Evolutionary conservation across 805 yeast species (phyloP).

Genomic region (Komagataella populi): DNA sequence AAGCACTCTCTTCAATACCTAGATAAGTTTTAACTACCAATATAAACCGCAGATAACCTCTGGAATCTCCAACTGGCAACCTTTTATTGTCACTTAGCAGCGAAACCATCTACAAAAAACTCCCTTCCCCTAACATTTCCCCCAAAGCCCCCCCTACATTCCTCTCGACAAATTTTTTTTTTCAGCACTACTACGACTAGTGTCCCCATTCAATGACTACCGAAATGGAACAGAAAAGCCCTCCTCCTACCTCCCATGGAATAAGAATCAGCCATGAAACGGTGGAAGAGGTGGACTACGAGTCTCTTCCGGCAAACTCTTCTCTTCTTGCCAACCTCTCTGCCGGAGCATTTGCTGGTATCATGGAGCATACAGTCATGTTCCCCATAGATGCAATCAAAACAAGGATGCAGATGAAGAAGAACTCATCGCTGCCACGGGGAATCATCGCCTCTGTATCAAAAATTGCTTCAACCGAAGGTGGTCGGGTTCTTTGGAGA

Average conservation of each 20-base stretch:
- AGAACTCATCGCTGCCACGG: constrained; percentile 11
- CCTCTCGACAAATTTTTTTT: background rate
- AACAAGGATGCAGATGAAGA: constrained; percentile 76
- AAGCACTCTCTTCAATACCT: background rate
- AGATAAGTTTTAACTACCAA: background rate
- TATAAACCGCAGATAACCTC: background rate
- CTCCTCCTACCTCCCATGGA: background rate
- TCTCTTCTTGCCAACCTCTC: constrained; percentile 67
- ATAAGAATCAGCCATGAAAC: background rate
- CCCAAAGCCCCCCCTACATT: background rate
- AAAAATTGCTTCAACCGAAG: constrained; percentile 74
- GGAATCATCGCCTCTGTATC: constrained; percentile 57
- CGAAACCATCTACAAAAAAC: background rate
- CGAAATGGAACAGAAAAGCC: background rate
- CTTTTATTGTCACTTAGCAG: background rate
- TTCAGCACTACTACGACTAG: background rate
- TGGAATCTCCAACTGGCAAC: background rate
- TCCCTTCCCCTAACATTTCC: background rate
- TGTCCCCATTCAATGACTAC: background rate
- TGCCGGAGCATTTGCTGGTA: constrained; percentile 98
- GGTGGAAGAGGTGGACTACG: constrained; percentile 60
- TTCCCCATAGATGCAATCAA: constrained; percentile 94
- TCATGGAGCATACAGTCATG: constrained; percentile 97
- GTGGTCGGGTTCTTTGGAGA: constrained; percentile 80
- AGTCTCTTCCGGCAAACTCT: constrained; percentile 79